phyloP scores from a whole-genome alignment of 108 stramenopile species.

The Fragilariopsis cylindrus region DNA sequence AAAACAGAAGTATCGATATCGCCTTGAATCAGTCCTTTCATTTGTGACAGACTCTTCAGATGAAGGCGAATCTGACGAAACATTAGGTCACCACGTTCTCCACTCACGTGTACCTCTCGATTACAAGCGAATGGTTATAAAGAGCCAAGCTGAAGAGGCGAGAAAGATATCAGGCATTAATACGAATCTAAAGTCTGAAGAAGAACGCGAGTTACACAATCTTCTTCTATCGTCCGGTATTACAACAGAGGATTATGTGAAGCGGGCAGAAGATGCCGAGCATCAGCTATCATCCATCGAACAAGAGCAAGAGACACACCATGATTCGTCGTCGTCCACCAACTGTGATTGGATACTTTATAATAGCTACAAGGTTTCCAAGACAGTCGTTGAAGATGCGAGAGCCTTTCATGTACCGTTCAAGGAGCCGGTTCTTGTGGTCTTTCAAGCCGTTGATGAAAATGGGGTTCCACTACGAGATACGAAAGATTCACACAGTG shows the following conservation, averaged over 20 bases:
- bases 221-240: constrained; percentile 13
- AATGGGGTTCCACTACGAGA: constrained; percentile 26
- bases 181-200: background rate
- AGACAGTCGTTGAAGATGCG: constrained; percentile 67
- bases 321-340: background rate
- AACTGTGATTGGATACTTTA: constrained; percentile 62
- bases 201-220: background rate
- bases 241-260: constrained; percentile 8
- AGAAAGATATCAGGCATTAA: constrained; percentile 1
- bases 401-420: constrained; percentile 70
- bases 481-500: background rate
- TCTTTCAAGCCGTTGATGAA: constrained; percentile 46
- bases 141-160: constrained; percentile 31
- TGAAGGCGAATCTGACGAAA: constrained; percentile 29
- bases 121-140: constrained; percentile 42
- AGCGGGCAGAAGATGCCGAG: constrained; percentile 18
- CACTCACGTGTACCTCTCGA: constrained; percentile 54
- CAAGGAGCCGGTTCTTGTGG: constrained; percentile 75
- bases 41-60: constrained; percentile 43
- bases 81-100: constrained; percentile 68
- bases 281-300: constrained; percentile 5
- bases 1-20: constrained; percentile 47
- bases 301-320: constrained; percentile 2
- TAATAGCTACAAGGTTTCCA: constrained; percentile 76
- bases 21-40: constrained; percentile 63